Base-by-base conservation (phyloP, 331 rosid genomes). In the Quercus tomentella region DNA sequence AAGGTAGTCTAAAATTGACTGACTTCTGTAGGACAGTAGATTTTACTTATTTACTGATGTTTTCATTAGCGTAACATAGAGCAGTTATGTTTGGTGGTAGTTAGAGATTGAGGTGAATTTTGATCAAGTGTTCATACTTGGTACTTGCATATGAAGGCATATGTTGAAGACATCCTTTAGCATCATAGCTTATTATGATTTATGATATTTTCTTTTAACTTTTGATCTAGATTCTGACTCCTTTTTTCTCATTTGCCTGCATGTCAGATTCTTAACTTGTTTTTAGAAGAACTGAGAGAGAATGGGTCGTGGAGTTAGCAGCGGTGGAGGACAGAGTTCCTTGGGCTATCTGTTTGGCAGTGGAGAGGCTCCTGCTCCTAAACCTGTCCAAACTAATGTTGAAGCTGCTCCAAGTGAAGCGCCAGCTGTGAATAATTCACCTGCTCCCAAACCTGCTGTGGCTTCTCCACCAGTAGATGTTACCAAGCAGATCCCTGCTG, bases 231-330 rank as follows among this genome's bases (percentile, higher is more conserved):
- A 49, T 70, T 65, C 70, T 63, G 37, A 6, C 16, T 21, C 25
- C 15, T 28, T 51, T 70, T 56, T 74, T 23, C 1, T 31, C 16
- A 72, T 74, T 82, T 76, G 37, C 57, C 58, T 83, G 71, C 74
- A 68, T 79, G 54, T 57, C 57, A 16, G 85, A 31, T 70, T 65
- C 70, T 69, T 21, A 60, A 73, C 75, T 80, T 79, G 20, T 60
- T 71, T 73, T 76, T 68, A 67, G 68, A 72, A 33, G 79, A 65
- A 76, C 75, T 77, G 80, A 49, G 84, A 81, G 83, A 89, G 56
- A 77, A 95, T 95, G 99, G 99, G 98, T 77, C 99, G 99, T 72
- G 99, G 99, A 83, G 91, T 86, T 83, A 95, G 99, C 92, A 88
- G 97, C 25, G 99, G 99, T 76, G 99, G 99, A 60, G 99, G 99